Evolutionary conservation across 2,329 filamentous ascomycete genomes (phyloP), one percentile per base, ranked within the genome.

Genomic region (Plectosphaerella plurivora): DNA sequence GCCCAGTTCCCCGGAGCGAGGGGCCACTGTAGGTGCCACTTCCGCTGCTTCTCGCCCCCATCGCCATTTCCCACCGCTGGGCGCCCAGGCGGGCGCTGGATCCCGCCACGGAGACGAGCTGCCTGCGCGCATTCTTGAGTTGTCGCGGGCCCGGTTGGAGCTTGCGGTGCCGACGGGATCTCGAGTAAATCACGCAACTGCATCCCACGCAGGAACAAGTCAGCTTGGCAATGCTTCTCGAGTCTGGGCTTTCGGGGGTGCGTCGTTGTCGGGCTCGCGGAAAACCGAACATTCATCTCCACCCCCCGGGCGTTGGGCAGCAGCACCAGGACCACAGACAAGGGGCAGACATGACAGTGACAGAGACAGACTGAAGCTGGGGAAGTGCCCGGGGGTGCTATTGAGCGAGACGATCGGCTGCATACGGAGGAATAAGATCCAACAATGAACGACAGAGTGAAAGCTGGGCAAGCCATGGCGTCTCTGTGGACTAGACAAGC

Each of bases 61-160:
- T 25, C 18, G 24, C 16, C 18, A 20, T 28, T 36, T 39, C 28
- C 47, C 47, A 49, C 20, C 16, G 42, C 48, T 50, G 36, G 48
- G 48, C 48, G 48, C 48, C 48, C 48, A 50, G 39, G 24, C 48
- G 39, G 35, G 22, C 20, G 24, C 48, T 50, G 39, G 37, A 44
- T 25, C 24, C 24, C 10, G 36, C 48, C 48, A 44, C 39, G 37
- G 37, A 22, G 24, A 25, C 25, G 37, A 50, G 48, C 48, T 44
- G 37, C 36, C 44, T 44, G 48, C 48, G 48, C 48, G 48, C 48
- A 50, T 50, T 44, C 37, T 25, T 45, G 22, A 50, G 48, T 15
- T 45, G 48, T 35, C 25, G 48, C 16, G 25, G 37, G n/a, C 39
- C 48, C 22, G 48, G 48, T 7, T 35, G 20, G 16, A 39, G 28